A percentile compares a stretch with the other conserved stretches of the same genome.
These are phyloP conservation scores for Ophiocordyceps camponoti-rufipedis DNA, from an alignment of 2,329 filamentous ascomycete species.

Conservation along the genomic window DNA sequence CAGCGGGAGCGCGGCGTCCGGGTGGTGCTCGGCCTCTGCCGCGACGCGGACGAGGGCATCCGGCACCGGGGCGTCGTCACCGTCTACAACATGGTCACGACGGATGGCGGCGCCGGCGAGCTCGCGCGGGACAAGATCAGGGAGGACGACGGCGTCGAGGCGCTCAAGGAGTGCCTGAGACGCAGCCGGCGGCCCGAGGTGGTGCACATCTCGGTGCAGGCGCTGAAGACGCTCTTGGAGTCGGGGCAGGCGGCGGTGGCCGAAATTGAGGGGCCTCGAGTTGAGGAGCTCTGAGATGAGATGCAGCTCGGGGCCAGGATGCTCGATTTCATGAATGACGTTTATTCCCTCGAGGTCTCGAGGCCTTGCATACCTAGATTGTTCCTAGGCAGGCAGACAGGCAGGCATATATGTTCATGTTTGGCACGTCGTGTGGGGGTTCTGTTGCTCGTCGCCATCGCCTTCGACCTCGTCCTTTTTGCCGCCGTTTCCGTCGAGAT, in stretches of 20 bases:
- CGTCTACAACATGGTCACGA: conserved; percentile 52
- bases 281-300: background rate
- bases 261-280: background rate
- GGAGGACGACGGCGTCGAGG: conserved; percentile 43
- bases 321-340: background rate
- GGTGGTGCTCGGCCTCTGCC: conserved; percentile 65
- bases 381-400: no score
- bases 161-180: conserved; percentile 51
- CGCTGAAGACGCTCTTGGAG: conserved; percentile 47
- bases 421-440: no score
- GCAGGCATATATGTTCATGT: no score
- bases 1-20: conserved; percentile 53
- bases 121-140: conserved; percentile 41
- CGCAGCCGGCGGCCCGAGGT: conserved; percentile 52
- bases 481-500: background rate
- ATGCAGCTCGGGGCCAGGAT: background rate
- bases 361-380: no score
- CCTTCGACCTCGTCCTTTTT: background rate
- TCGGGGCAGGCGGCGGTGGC: background rate
- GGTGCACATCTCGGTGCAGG: conserved; percentile 51
- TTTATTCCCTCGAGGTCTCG: background rate
- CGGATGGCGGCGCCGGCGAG: conserved; percentile 46
- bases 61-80: conserved; percentile 58
- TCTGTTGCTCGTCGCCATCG: background rate
- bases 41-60: conserved; percentile 51